These are phyloP conservation scores for Trichoderma virens DNA, from an alignment of 495 filamentous ascomycete genomes.

Conservation along the genomic window DNA sequence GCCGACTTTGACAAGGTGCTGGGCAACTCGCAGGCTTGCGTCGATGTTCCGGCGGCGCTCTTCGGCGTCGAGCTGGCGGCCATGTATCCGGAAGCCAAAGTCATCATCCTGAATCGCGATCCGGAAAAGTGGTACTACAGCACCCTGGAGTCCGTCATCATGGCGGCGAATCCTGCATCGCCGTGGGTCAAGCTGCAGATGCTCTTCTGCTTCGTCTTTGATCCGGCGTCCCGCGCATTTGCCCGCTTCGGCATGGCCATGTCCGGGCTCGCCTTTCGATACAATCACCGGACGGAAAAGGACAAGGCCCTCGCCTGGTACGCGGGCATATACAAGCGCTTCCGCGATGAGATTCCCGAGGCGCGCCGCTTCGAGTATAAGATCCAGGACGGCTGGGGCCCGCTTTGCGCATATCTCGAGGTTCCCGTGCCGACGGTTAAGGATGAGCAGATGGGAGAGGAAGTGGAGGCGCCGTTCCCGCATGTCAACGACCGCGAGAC, in stretches of 20 bases:
- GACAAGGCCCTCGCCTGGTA: slow-evolving; percentile 12
- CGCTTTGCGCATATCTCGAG: slow-evolving; percentile 57
- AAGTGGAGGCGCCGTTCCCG: slow-evolving; percentile 30
- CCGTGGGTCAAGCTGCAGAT: slow-evolving; percentile 6
- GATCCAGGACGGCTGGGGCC: slow-evolving; percentile 57
- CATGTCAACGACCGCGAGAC: slow-evolving; percentile 31
- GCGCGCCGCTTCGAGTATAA: slow-evolving; percentile 47
- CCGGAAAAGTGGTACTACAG: slow-evolving; percentile 10
- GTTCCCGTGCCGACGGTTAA: slow-evolving; percentile 41
- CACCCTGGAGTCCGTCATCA: background rate
- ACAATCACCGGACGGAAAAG: slow-evolving; percentile 10
- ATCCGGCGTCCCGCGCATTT: slow-evolving; percentile 4
- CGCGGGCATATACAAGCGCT: slow-evolving; percentile 2
- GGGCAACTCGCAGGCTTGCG: slow-evolving; percentile 53
- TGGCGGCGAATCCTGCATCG: background rate
- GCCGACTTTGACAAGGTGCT: slow-evolving; percentile 62
- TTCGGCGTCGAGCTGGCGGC: slow-evolving; percentile 62
- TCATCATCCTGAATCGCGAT: slow-evolving; percentile 55
- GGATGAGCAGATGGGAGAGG: slow-evolving; percentile 2
- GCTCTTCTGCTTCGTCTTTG: slow-evolving; percentile 12
- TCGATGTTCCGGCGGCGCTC: slow-evolving; percentile 58
- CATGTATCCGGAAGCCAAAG: slow-evolving; percentile 63
- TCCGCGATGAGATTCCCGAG: slow-evolving; percentile 7
- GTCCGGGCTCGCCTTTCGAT: background rate
- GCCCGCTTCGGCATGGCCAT: slow-evolving; percentile 1